Conservation (phyloP, 1,284 basidiomycete genomes). For the Cutaneotrichosporon dermatis region DNA sequence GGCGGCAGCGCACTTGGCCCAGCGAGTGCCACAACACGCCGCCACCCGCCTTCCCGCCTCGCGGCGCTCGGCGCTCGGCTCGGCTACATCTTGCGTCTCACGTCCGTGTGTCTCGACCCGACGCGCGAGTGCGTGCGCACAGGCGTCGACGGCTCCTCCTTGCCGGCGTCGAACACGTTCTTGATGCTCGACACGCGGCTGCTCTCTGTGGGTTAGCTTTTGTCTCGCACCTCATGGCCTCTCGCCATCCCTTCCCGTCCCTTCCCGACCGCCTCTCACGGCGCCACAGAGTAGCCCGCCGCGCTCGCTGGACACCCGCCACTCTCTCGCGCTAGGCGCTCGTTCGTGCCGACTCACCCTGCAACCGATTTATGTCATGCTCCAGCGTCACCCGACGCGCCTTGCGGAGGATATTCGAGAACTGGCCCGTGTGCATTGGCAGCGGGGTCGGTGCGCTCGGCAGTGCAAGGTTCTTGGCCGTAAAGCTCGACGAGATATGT, state of each 20-base stretch:
- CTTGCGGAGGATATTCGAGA: constrained; percentile 25
- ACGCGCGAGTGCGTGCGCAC: background rate
- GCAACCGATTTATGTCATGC: constrained; percentile 42
- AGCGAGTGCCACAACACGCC: too few relatives aligned
- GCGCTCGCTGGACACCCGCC: too few relatives aligned
- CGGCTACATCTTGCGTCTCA: background rate
- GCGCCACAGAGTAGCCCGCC: too few relatives aligned
- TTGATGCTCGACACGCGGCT: constrained; percentile 9
- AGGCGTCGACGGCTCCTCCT: background rate
- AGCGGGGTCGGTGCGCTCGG: constrained; percentile 33
- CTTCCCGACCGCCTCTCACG: too few relatives aligned
- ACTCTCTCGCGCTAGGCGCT: too few relatives aligned
- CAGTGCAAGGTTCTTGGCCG: constrained; percentile 35
- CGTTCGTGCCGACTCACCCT: background rate
- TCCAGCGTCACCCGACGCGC: constrained; percentile 45
- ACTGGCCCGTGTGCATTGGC: constrained; percentile 41
- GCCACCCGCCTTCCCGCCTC: background rate
- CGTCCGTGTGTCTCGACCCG: too few relatives aligned
- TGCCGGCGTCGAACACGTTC: constrained; percentile 9
- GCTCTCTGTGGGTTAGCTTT: background rate
- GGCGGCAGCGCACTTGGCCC: too few relatives aligned
- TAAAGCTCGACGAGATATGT: constrained; percentile 31
- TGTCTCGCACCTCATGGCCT: too few relatives aligned
- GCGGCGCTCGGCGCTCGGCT: too few relatives aligned
- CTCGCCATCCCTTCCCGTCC: too few relatives aligned